Base-by-base conservation (phyloP, 1,284 basidiomycete species). In the Rhizoctonia solani region DNA sequence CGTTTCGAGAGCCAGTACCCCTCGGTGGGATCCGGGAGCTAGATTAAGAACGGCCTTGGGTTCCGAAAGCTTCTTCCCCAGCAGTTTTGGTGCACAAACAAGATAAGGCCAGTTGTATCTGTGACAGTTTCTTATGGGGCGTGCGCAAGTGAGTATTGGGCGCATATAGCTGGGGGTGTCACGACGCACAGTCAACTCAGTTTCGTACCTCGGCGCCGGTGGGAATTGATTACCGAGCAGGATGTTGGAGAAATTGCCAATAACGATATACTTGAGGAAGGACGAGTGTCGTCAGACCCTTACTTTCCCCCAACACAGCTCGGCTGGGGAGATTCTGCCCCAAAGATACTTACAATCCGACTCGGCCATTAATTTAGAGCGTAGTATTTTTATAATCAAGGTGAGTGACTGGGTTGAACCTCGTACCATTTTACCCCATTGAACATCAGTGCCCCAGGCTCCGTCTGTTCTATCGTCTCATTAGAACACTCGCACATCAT, bases 261-360 rank as follows among this genome's bases (percentile, higher is more conserved):
- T 47, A 52, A 63, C 39, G 50, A 47, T 58, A 47, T 32, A 47
- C 21, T 46, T 6, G 9, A 46, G 11, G 44, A 19, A 19, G 6
- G 19, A 6, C 9, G 9, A 46, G 21, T 19, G 44, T 6, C 44
- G 44, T 19, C 56, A 42, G 44, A 59, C 56, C 44, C 56, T 59
- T 47, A 61, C 6, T 50, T 50, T 61, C 13, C 58, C 58, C 58
- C 58, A 61, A 59, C 56, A 25, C 19, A 25, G 23, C 27, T 49
- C 37, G 39, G 41, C 5, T 56, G 54, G 54, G 54, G 54, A 56
- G 41, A n/a, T n/a, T 39, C 37, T 46, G 30, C 56, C 56, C 56
- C 56, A 59, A 56, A 37, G 34, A 59, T 42, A 32, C 14, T 19
- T 37, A 37, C 30, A 23, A 16, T 37, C 44, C 37, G 16, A 52